Evolutionary conservation across 495 filamentous ascomycete genomes (phyloP).

Genomic region (Hypoxylon trugodes): DNA sequence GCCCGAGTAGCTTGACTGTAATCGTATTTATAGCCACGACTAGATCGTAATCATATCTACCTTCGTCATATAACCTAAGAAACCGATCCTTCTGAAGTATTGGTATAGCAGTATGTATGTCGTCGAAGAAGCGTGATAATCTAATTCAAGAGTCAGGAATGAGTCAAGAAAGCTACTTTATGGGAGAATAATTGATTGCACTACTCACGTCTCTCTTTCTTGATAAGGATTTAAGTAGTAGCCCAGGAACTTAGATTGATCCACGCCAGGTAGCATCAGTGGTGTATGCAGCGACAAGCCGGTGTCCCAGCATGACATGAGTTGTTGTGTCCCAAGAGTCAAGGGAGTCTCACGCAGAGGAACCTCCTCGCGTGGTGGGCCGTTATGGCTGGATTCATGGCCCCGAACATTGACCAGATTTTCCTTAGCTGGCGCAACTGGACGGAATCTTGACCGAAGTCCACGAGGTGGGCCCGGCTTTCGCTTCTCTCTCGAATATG

Average conservation of each 20-base stretch:
- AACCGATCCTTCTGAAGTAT: conserved; percentile 41
- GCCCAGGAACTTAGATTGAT: conserved; percentile 18
- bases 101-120: conserved; percentile 43
- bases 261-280: too few relatives aligned
- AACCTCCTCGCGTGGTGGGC: too few relatives aligned
- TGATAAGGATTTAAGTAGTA: conserved; percentile 23
- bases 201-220: conserved; percentile 33
- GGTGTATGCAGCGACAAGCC: too few relatives aligned
- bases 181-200: too few relatives aligned
- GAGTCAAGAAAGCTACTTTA: too few relatives aligned
- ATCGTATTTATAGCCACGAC: conserved; percentile 39
- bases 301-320: neutral
- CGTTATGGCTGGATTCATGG: too few relatives aligned
- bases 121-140: conserved; percentile 35
- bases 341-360: too few relatives aligned
- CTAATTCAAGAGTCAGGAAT: neutral
- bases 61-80: conserved; percentile 33
- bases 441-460: conserved; percentile 12
- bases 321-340: too few relatives aligned
- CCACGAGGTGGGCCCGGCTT: conserved; percentile 42
- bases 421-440: too few relatives aligned
- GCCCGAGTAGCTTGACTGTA: conserved; percentile 38
- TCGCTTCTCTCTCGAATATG: conserved; percentile 34
- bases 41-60: conserved; percentile 27
- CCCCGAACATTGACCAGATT: too few relatives aligned